A percentile compares a stretch with the other conserved stretches of the same genome.
Evolutionary conservation across 2,329 filamentous ascomycete genomes (phyloP).

Genomic region (Diplodia sapinea): DNA sequence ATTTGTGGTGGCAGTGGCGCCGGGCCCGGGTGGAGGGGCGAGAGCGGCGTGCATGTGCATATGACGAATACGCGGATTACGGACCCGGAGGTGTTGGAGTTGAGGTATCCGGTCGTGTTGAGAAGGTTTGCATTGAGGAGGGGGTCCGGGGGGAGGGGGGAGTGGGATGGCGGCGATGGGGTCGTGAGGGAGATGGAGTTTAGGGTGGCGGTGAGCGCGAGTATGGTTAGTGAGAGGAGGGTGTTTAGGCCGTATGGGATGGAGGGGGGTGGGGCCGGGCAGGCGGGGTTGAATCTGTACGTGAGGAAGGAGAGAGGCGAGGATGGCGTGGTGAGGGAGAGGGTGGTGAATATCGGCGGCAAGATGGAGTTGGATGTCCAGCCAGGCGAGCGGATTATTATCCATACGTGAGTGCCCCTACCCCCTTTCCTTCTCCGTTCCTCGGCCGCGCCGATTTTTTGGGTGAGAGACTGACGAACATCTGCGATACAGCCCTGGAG

Average conservation of each 20-base stretch:
- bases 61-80: slow-evolving; percentile 47
- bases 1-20: slow-evolving; percentile 47
- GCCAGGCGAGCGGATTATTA: slow-evolving; percentile 40
- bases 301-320: slow-evolving; percentile 39
- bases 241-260: slow-evolving; percentile 47
- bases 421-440: neutral
- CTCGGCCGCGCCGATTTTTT: too few relatives aligned
- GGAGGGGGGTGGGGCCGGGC: slow-evolving; percentile 41
- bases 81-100: slow-evolving; percentile 46
- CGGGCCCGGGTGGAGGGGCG: slow-evolving; percentile 40
- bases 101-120: slow-evolving; percentile 45
- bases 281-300: slow-evolving; percentile 34
- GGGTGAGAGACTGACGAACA: neutral
- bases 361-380: slow-evolving; percentile 43
- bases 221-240: slow-evolving; percentile 48
- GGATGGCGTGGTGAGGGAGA: slow-evolving; percentile 35
- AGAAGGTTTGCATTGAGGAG: slow-evolving; percentile 40
- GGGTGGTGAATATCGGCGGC: slow-evolving; percentile 43
- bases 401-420: slow-evolving; percentile 9
- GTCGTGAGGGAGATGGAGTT: slow-evolving; percentile 48
- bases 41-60: slow-evolving; percentile 41
- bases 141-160: slow-evolving; percentile 43
- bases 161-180: slow-evolving; percentile 40
- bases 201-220: slow-evolving; percentile 42
- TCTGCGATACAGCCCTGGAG: neutral